phyloP scores from a whole-genome alignment of 768 basidiomycete genomes.

The Auriscalpium microsporum region DNA sequence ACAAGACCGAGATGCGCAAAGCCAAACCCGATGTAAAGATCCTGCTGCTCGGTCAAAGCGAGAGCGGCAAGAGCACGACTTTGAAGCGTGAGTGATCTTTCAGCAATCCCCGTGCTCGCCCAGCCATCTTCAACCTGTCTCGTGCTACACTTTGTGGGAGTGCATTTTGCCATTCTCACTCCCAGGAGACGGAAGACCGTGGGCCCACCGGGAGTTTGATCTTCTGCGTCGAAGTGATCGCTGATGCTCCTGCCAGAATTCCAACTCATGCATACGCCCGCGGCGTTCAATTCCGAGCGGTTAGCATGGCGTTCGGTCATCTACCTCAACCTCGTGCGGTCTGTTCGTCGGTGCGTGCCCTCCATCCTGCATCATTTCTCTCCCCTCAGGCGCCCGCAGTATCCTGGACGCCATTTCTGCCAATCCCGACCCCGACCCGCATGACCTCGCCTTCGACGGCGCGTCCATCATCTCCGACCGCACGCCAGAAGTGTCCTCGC shows the following conservation, averaged over 20 bases:
- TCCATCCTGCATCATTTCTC: constrained; percentile 1
- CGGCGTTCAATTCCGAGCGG: constrained; percentile 69
- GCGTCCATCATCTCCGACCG: constrained; percentile 44
- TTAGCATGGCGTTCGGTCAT: constrained; percentile 84
- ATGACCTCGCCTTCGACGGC: constrained; percentile 37
- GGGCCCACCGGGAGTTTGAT: constrained; percentile 1
- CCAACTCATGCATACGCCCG: constrained; percentile 71
- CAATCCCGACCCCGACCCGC: constrained; percentile 48
- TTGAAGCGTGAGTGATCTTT: constrained; percentile 64
- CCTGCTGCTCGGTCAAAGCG: constrained; percentile 78
- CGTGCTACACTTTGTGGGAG: too few relatives aligned
- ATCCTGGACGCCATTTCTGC: constrained; percentile 70
- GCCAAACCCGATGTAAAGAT: constrained; percentile 61
- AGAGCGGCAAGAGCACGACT: constrained; percentile 84
- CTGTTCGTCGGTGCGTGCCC: constrained; percentile 54
- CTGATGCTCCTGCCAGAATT: constrained; percentile 46
- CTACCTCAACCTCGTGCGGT: constrained; percentile 81
- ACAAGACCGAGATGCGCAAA: constrained; percentile 53
- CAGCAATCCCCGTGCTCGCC: too few relatives aligned
- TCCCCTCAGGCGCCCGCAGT: constrained; percentile 26
- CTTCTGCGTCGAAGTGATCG: too few relatives aligned
- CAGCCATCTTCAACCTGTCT: too few relatives aligned
- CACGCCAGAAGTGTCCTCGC: constrained; percentile 14
- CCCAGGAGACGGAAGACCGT: background rate
- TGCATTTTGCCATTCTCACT: too few relatives aligned